These are phyloP conservation scores for Gypsophila paniculata DNA, from an alignment of 179 eudicot genomes.

Conservation along the genomic window DNA sequence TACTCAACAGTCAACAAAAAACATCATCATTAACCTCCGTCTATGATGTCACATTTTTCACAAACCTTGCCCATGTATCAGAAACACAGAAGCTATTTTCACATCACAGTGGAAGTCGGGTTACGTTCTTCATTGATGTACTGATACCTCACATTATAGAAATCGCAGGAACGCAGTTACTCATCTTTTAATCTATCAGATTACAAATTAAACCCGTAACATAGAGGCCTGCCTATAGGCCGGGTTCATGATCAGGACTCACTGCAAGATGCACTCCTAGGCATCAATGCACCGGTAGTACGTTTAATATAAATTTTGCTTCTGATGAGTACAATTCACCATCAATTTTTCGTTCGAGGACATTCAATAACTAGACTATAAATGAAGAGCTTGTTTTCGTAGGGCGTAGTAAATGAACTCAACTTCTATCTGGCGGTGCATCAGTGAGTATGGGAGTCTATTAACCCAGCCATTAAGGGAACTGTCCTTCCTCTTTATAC, in stretches of 20 bases:
- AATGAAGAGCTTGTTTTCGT: constrained; percentile 25
- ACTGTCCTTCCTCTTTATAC: background rate
- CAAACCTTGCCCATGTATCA: background rate
- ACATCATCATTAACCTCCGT: too few species aligned
- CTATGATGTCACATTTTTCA: too few species aligned
- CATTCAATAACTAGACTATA: constrained; percentile 27
- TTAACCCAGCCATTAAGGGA: constrained; percentile 20
- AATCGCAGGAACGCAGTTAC: background rate
- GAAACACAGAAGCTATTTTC: background rate
- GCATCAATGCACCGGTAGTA: constrained; percentile 21
- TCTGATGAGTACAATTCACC: background rate
- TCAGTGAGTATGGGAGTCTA: constrained; percentile 6
- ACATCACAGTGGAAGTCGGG: background rate
- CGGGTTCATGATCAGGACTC: background rate
- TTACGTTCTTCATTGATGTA: too few species aligned
- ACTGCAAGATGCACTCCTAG: constrained; percentile 11
- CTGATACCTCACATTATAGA: background rate
- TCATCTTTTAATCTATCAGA: background rate
- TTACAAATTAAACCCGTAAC: background rate
- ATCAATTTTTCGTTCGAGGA: constrained; percentile 14
- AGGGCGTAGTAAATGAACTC: constrained; percentile 33
- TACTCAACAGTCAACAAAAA: too few species aligned
- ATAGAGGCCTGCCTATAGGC: too few species aligned
- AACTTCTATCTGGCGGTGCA: constrained; percentile 27
- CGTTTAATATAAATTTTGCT: constrained; percentile 8